Evolutionary conservation across 768 basidiomycete species (phyloP).

Genomic region (Lactarius hengduanensis): DNA sequence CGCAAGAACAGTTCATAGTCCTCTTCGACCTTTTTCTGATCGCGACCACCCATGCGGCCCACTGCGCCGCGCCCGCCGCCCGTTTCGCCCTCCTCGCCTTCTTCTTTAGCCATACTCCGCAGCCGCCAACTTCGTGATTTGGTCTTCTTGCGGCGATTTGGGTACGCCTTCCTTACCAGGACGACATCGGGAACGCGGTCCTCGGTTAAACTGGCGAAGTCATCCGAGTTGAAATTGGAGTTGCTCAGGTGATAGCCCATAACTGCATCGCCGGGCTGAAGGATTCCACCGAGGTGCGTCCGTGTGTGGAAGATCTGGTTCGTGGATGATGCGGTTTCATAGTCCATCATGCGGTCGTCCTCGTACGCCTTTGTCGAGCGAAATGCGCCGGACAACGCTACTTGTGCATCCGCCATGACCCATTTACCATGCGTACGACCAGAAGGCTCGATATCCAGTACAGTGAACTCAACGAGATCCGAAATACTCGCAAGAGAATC

Average conservation of each 20-base stretch:
- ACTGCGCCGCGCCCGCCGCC: slow-evolving; percentile 80
- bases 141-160: slow-evolving; percentile 88
- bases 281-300: slow-evolving; percentile 89
- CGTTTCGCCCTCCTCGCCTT: slow-evolving; percentile 82
- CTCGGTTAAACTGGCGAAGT: slow-evolving; percentile 64
- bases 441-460: slow-evolving; percentile 91
- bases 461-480: slow-evolving; percentile 92
- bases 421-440: slow-evolving; percentile 69
- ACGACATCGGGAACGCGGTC: slow-evolving; percentile 86
- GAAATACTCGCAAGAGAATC: slow-evolving; percentile 75
- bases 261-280: slow-evolving; percentile 94
- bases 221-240: slow-evolving; percentile 90
- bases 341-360: slow-evolving; percentile 54
- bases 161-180: slow-evolving; percentile 94
- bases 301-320: slow-evolving; percentile 93
- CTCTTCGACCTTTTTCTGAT: slow-evolving; percentile 89
- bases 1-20: slow-evolving; percentile 96
- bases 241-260: slow-evolving; percentile 88
- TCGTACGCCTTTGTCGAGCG: slow-evolving; percentile 44
- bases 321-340: slow-evolving; percentile 54
- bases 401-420: slow-evolving; percentile 86
- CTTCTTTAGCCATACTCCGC: slow-evolving; percentile 89
- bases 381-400: slow-evolving; percentile 81
- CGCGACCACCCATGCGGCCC: slow-evolving; percentile 85
- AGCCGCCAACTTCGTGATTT: slow-evolving; percentile 84